Percentiles rank a stretch among this genome's conserved stretches.
phyloP scores from a whole-genome alignment of 495 filamentous ascomycete species.

The Chaetomium tenue region DNA sequence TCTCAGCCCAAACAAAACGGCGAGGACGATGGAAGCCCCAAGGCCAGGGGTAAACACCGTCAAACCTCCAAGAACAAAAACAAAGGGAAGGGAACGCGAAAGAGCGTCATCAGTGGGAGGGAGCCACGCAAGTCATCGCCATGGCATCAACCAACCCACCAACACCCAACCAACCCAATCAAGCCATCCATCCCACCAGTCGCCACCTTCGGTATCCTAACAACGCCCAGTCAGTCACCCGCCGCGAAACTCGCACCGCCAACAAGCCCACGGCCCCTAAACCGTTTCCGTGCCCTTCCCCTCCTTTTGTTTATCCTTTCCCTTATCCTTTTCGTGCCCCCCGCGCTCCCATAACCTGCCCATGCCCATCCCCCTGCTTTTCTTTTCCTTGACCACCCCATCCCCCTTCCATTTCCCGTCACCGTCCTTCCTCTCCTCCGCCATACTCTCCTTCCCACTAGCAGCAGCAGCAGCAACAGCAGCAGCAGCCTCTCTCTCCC shows the following conservation, averaged over 20 bases:
- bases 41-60: neutral
- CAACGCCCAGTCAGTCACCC: neutral
- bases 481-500: neutral
- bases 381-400: neutral
- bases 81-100: neutral
- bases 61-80: neutral
- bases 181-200: too few relatives aligned
- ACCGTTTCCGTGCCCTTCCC: constrained; percentile 5
- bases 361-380: neutral
- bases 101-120: neutral
- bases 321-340: neutral
- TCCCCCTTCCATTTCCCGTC: neutral
- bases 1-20: neutral
- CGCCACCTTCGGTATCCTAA: neutral
- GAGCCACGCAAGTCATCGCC: neutral
- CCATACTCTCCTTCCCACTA: neutral
- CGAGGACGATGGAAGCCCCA: neutral
- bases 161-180: neutral
- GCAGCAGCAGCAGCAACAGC: too few relatives aligned
- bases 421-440: neutral
- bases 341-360: constrained; percentile 3
- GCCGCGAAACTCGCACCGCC: neutral
- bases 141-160: neutral
- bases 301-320: constrained; percentile 9
- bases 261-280: neutral